Percentiles rank a stretch among this genome's conserved stretches.
Conservation (phyloP, 2,329 filamentous ascomycete genomes). For the Aspergillus novofumigatus region DNA sequence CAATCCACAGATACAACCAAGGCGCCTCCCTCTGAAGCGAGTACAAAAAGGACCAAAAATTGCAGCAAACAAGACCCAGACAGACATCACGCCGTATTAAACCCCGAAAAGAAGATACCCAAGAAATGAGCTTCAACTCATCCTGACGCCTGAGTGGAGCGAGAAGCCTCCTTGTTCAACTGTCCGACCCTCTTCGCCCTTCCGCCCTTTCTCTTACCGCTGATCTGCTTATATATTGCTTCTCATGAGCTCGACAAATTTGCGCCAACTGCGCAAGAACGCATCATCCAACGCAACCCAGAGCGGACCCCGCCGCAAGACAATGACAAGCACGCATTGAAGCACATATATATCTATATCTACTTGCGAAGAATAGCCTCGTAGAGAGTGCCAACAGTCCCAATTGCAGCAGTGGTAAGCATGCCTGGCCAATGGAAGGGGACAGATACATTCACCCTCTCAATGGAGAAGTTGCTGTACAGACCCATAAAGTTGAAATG, state of each 20-base stretch:
- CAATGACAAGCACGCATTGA: constrained; percentile 2
- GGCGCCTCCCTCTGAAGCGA: not conserved
- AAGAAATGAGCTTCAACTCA: not conserved
- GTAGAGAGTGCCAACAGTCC: constrained; percentile 41
- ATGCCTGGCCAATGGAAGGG: constrained; percentile 38
- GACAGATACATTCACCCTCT: constrained; percentile 35
- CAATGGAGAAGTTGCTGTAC: constrained; percentile 33
- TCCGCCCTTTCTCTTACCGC: not conserved
- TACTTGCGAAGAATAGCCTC: constrained; percentile 45
- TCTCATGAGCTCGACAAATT: not conserved
- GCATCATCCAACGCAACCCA: not conserved
- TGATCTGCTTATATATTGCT: not conserved
- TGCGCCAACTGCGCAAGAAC: not conserved
- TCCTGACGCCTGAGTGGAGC: not conserved
- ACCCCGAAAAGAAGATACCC: constrained; percentile 12
- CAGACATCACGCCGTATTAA: constrained; percentile 8
- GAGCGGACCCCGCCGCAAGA: constrained; percentile 1
- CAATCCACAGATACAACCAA: not conserved
- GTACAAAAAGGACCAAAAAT: not conserved
- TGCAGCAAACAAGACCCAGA: not conserved
- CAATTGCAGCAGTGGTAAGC: constrained; percentile 39
- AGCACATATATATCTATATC: not conserved
- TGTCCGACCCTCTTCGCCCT: not conserved
- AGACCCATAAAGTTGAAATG: constrained; percentile 36
- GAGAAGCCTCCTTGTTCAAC: not conserved